Conservation (phyloP, 2,329 filamentous ascomycete species). For the Trichoderma harzianum region DNA sequence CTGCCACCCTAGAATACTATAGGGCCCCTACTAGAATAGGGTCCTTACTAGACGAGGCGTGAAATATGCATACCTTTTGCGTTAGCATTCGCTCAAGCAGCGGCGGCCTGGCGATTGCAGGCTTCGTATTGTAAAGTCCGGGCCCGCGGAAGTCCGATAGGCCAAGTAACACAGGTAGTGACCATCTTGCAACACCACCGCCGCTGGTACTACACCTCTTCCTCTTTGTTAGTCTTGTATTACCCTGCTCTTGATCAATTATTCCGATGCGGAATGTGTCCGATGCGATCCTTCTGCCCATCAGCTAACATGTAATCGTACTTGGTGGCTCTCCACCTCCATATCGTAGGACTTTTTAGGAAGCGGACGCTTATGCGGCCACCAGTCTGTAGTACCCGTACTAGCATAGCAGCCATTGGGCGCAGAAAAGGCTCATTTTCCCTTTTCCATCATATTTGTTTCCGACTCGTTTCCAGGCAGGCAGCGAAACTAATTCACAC, state of each 20-base stretch:
- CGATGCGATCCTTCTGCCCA: not conserved
- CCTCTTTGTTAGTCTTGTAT: not conserved
- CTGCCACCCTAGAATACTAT: not conserved
- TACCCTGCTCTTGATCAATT: not conserved
- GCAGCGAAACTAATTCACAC: not conserved
- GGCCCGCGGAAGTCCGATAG: not conserved
- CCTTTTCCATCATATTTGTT: not conserved
- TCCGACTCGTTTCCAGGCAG: not conserved
- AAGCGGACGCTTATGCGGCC: constrained; percentile 12
- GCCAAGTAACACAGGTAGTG: not conserved
- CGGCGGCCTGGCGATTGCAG: not conserved
- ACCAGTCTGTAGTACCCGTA: not conserved
- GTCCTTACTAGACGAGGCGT: not conserved
- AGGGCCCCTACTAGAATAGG: not conserved
- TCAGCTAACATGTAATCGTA: not conserved
- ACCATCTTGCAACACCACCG: not conserved
- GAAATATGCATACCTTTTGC: constrained; percentile 11
- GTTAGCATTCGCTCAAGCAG: not conserved
- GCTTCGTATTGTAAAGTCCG: not conserved
- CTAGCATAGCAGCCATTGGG: not conserved
- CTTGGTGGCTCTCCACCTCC: not conserved
- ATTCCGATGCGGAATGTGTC: not conserved
- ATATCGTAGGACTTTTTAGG: not conserved
- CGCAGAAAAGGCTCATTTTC: not conserved
- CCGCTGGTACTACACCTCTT: not conserved